Base-by-base conservation (phyloP, 192 early-diverging fungal genomes). In the Backusella luteola region DNA sequence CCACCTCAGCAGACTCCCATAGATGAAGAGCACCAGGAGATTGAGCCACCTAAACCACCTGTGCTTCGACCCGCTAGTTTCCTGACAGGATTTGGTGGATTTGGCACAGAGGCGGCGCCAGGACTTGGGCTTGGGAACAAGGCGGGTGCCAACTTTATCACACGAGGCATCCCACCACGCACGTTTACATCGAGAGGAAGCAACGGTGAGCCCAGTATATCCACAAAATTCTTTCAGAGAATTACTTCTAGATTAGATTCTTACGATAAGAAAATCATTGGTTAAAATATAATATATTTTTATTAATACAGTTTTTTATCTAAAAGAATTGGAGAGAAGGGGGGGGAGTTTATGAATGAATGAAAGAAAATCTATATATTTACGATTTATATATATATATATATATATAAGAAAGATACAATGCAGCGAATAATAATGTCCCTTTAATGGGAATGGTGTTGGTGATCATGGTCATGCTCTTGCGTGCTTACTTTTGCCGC, bases 211-310 rank as follows among this genome's bases (percentile, higher is more conserved):
- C 76, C 80, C 5, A 81, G 80, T 68, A 78, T 81, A 32, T 78
- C 76, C n/a, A 81, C 80, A 63, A 68, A 74, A 14, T 78, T 81
- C 69, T 81, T 81, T 74, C 80, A 77, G 34, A 77, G 76, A 14
- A 38, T 81, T 15, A 73, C 80, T 21, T 71, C 73, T 69, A 39
- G 77, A n/a, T 39, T 81, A 34, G 76, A 81, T 68, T 42, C 59
- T 66, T 75, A 81, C 68, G 80, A 78, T 32, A 76, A 70, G 14
- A 77, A 75, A 26, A 59, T 59, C 8, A 12, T 59, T 23, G 53
- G 53, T 23, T 59, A 59, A 49, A 44, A 49, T n/a, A 49, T 49
- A 49, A n/a, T 19, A 49, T 49, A n/a, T n/a, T n/a, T 49, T 19
- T 49, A n/a, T 49, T 49, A 44, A 44, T 44, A 44, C 6, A n/a